Evolutionary conservation across 75 land plant genomes (phyloP).

Genomic region (Cryptomeria japonica): DNA sequence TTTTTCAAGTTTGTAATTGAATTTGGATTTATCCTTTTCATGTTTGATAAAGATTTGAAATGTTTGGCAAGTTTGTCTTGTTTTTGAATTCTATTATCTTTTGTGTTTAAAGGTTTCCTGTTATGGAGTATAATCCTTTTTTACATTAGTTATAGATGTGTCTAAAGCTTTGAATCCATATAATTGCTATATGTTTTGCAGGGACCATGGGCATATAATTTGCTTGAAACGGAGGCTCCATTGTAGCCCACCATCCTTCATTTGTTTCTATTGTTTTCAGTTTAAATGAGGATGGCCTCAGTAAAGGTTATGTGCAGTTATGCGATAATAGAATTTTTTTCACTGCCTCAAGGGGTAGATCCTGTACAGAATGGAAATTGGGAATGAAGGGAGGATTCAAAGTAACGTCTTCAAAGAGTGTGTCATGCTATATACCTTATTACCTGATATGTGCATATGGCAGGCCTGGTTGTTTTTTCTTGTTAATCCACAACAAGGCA

Average conservation of each 20-base stretch:
- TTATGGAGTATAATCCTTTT: background rate
- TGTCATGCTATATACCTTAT: background rate
- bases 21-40: background rate
- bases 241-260: background rate
- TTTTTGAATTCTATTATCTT: background rate
- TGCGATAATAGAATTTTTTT: background rate
- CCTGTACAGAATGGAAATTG: background rate
- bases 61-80: background rate
- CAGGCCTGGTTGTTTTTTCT: background rate
- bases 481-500: background rate
- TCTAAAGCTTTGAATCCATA: background rate
- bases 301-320: background rate
- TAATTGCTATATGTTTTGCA: background rate
- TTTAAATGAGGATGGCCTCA: background rate
- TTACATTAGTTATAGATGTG: background rate
- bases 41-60: background rate
- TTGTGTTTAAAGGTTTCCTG: background rate
- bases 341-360: background rate
- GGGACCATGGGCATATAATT: slow-evolving; percentile 8
- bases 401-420: background rate
- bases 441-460: background rate
- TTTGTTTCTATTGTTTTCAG: background rate
- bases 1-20: background rate
- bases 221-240: background rate
- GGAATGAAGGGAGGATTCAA: background rate